Conservation (phyloP, 306 rosid species). For the cucumber (Cucumis sativus) region Cucumber_9930_V3 NC_026656.2:23097001-23097500, state of each 20-base stretch:
- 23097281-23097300: slow-evolving; percentile 54
- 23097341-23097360: slow-evolving; percentile 51
- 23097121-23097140: no score
- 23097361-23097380: slow-evolving; percentile 57
- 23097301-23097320: slow-evolving; percentile 22
- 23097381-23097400: slow-evolving; percentile 63
- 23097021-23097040: no score
- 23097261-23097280: neutral
- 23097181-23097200: no score
- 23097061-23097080: no score
- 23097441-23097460: neutral
- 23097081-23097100: no score
- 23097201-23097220: no score
- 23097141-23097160: no score
- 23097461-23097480: neutral
- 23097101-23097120: no score
- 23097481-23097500: slow-evolving; percentile 55
- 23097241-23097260: neutral
- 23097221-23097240: neutral
- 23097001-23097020: no score
- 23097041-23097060: no score
- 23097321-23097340: slow-evolving; percentile 47
- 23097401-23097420: neutral
- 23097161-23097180: no score
- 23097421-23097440: neutral